A percentile compares a stretch with the other conserved stretches of the same genome.
Evolutionary conservation across 1,139 yeast genomes (phyloP).

Genomic region (Geotrichum klebahnii): DNA sequence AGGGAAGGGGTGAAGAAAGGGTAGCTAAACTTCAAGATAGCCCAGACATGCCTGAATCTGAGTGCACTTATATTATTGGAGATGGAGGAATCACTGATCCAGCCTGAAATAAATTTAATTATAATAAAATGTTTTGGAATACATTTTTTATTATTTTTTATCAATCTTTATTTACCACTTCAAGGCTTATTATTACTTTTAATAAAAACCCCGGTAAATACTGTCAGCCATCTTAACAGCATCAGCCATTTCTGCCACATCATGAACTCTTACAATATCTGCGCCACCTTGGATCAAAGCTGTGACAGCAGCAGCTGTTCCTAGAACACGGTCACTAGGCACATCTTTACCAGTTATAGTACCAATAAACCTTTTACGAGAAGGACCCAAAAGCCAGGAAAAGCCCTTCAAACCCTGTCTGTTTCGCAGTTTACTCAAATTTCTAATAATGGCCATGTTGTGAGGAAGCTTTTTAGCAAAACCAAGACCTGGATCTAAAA

Average conservation of each 20-base stretch:
- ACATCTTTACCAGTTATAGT: slow-evolving; percentile 46
- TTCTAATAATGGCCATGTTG: slow-evolving; percentile 60
- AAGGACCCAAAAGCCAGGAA: slow-evolving; percentile 78
- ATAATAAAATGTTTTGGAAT: no score
- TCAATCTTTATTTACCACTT: background rate
- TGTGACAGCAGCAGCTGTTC: slow-evolving; percentile 73
- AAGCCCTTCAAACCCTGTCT: slow-evolving; percentile 44
- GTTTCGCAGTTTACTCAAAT: slow-evolving; percentile 40
- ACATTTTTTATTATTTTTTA: background rate
- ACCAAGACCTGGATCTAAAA: slow-evolving; percentile 92
- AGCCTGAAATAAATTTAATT: slow-evolving; percentile 25
- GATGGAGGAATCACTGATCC: slow-evolving; percentile 54
- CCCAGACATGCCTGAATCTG: slow-evolving; percentile 60
- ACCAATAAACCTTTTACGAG: slow-evolving; percentile 84
- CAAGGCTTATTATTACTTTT: slow-evolving; percentile 14
- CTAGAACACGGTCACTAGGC: slow-evolving; percentile 54
- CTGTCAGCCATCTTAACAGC: slow-evolving; percentile 74
- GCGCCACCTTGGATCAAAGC: slow-evolving; percentile 71
- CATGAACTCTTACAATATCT: slow-evolving; percentile 87
- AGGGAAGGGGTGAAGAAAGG: slow-evolving; percentile 63
- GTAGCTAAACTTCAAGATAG: slow-evolving; percentile 59
- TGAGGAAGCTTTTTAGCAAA: slow-evolving; percentile 76
- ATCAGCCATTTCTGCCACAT: slow-evolving; percentile 62
- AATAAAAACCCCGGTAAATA: slow-evolving; percentile 47
- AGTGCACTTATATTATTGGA: slow-evolving; percentile 52